phyloP scores from a whole-genome alignment of 1,284 basidiomycete species.

The Sporisorium iseilematis-ciliati region DNA sequence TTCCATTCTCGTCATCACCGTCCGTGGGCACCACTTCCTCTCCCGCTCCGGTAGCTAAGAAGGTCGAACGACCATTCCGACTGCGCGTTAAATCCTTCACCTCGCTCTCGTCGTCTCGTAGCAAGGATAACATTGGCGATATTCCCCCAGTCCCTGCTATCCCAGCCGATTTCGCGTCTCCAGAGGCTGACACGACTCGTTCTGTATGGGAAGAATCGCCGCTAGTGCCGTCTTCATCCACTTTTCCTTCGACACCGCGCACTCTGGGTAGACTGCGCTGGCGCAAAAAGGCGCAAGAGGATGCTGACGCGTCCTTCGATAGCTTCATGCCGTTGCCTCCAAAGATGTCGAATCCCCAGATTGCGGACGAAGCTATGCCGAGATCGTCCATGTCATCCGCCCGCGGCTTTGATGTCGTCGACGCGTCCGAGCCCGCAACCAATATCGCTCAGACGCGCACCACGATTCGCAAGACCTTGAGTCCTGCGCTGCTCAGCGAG shows the following conservation, averaged over 20 bases:
- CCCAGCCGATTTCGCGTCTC: slow-evolving; percentile 13
- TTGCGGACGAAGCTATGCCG: slow-evolving; percentile 23
- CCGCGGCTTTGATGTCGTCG: slow-evolving; percentile 22
- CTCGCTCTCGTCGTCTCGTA: slow-evolving; percentile 28
- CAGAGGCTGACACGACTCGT: slow-evolving; percentile 10
- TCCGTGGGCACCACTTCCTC: neutral
- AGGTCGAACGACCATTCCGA: slow-evolving; percentile 21
- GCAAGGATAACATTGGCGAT: slow-evolving; percentile 11
- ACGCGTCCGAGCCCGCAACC: slow-evolving; percentile 1
- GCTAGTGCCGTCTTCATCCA: slow-evolving; percentile 10
- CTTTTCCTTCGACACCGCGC: slow-evolving; percentile 21
- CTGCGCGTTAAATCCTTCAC: slow-evolving; percentile 41
- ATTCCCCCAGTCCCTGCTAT: slow-evolving; percentile 31
- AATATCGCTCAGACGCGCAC: slow-evolving; percentile 21
- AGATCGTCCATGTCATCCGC: slow-evolving; percentile 41
- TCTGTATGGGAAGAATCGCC: slow-evolving; percentile 41
- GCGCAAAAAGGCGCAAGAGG: slow-evolving; percentile 25
- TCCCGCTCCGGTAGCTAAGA: neutral
- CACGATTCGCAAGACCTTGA: slow-evolving; percentile 48
- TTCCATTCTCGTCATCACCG: slow-evolving; percentile 5
- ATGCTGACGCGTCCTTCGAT: slow-evolving; percentile 17
- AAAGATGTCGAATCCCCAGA: slow-evolving; percentile 22
- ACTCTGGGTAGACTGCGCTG: slow-evolving; percentile 28
- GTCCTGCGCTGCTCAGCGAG: slow-evolving; percentile 41
- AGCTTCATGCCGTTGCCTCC: slow-evolving; percentile 22